phyloP scores from a whole-genome alignment of 805 yeast genomes.

The Lipomyces starkeyi region DNA sequence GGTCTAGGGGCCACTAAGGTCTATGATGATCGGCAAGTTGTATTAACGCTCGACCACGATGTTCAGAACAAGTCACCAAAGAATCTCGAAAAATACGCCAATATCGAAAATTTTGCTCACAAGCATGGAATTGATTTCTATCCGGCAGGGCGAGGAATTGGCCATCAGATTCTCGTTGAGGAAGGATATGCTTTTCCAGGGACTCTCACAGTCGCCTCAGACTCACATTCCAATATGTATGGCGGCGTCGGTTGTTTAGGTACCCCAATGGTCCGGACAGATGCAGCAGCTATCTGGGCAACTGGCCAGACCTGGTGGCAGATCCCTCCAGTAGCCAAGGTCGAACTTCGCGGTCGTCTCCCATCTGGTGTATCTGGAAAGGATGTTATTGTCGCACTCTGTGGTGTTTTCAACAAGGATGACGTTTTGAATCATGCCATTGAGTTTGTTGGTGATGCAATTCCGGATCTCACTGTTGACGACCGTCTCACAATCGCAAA shows the following conservation, averaged over 20 bases:
- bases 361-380: constrained; percentile 93
- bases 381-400: constrained; percentile 93
- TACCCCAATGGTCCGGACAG: constrained; percentile 97
- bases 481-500: constrained; percentile 92
- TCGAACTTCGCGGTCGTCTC: constrained; percentile 78
- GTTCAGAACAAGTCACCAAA: constrained; percentile 92
- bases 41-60: constrained; percentile 96
- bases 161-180: constrained; percentile 98
- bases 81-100: constrained; percentile 83
- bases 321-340: constrained; percentile 97
- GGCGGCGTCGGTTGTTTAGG: constrained; percentile 97
- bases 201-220: constrained; percentile 93
- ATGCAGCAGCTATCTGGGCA: constrained; percentile 99
- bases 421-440: constrained; percentile 91
- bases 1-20: constrained; percentile 89
- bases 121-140: constrained; percentile 94
- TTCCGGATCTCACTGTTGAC: constrained; percentile 72
- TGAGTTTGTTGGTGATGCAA: constrained; percentile 87
- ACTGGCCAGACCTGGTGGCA: constrained; percentile 99
- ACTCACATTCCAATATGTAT: constrained; percentile 96
- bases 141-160: constrained; percentile 99
- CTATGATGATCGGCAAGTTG: constrained; percentile 86
- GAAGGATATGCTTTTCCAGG: constrained; percentile 98
- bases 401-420: constrained; percentile 90
- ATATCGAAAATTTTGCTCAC: constrained; percentile 87